These are phyloP conservation scores for Euphorbia lathyris DNA, from an alignment of 345 rosid species.

Conservation along the genomic window DNA sequence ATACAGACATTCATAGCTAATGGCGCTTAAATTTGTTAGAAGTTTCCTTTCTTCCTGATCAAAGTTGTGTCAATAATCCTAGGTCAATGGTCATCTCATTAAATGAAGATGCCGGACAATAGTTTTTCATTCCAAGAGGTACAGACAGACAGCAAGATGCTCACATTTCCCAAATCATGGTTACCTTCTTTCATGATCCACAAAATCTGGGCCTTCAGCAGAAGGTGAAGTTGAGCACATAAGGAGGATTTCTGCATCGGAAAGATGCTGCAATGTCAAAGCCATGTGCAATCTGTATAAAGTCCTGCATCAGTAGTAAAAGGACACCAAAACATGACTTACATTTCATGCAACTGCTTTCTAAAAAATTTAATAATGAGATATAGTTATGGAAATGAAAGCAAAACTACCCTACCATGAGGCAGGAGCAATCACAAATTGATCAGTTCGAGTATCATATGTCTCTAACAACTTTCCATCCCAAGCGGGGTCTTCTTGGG, in stretches of 20 bases:
- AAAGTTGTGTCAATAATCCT: neutral
- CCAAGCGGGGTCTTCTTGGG: constrained; percentile 58
- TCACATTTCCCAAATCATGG: neutral
- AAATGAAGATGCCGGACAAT: too few species aligned
- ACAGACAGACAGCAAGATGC: neutral
- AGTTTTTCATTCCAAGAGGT: neutral
- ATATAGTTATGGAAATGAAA: neutral
- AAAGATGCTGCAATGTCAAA: constrained; percentile 33
- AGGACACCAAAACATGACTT: neutral
- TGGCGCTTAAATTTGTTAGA: neutral
- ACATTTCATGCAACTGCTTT: neutral
- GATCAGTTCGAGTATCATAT: constrained; percentile 66
- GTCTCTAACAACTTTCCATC: constrained; percentile 71
- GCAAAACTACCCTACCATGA: constrained; percentile 46
- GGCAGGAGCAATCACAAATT: constrained; percentile 69
- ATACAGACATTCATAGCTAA: neutral
- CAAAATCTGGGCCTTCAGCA: constrained; percentile 87
- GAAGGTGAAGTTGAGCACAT: constrained; percentile 73
- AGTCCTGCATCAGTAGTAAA: constrained; percentile 47
- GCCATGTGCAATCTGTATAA: constrained; percentile 22
- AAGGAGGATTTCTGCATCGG: constrained; percentile 60
- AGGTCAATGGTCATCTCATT: neutral
- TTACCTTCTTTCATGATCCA: constrained; percentile 58
- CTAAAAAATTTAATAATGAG: neutral
- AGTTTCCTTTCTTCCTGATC: neutral